These are phyloP conservation scores for Euphrasia arctica DNA, from an alignment of 305 asterid genomes.

Conservation along the genomic window DNA sequence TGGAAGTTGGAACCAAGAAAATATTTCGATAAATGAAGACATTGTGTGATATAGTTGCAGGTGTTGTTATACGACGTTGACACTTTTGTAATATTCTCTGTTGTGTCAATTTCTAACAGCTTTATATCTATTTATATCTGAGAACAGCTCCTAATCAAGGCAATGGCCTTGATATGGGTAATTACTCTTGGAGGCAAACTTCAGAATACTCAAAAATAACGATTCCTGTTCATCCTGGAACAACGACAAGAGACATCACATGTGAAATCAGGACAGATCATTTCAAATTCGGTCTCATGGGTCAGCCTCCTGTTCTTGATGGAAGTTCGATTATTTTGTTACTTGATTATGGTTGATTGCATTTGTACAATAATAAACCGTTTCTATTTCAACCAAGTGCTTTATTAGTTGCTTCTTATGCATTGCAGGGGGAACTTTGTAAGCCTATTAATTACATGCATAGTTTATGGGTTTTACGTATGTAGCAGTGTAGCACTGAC, in stretches of 20 bases:
- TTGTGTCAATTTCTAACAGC: conserved; percentile 18
- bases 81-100: not conserved
- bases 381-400: not conserved
- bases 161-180: conserved; percentile 70
- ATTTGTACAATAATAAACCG: not conserved
- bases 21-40: too few species aligned
- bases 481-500: not conserved
- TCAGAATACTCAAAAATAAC: conserved; percentile 56
- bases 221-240: conserved; percentile 64
- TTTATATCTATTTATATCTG: not conserved
- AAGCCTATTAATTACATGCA: conserved; percentile 64
- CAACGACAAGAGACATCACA: conserved; percentile 44
- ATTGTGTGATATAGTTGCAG: too few species aligned
- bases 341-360: not conserved
- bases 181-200: conserved; percentile 72
- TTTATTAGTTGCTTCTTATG: conserved; percentile 4
- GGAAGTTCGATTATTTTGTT: conserved; percentile 26
- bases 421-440: conserved; percentile 68
- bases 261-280: conserved; percentile 60
- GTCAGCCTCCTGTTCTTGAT: conserved; percentile 50
- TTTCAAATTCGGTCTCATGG: conserved; percentile 61
- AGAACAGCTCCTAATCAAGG: conserved; percentile 46
- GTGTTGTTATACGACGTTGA: not conserved
- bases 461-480: conserved; percentile 81
- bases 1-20: too few species aligned